These are phyloP conservation scores for Fraxinus excelsior DNA, from an alignment of 257 asterid species.

Conservation along the genomic window DNA sequence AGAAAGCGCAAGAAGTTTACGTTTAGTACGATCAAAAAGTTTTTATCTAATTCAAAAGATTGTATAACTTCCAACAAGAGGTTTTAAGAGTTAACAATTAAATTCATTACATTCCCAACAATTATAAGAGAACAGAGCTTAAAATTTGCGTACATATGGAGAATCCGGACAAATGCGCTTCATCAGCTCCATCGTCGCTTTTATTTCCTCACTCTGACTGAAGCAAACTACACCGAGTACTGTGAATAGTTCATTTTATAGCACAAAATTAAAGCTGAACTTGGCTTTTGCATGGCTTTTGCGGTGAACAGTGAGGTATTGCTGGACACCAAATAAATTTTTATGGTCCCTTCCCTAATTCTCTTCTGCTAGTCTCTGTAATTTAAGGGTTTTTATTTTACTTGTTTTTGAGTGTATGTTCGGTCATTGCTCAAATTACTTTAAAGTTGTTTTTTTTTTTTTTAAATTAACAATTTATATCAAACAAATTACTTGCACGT, in stretches of 20 bases:
- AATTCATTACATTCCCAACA: neutral
- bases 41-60: neutral
- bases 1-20: neutral
- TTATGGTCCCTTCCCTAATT: neutral
- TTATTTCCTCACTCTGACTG: neutral
- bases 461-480: too few species aligned
- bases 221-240: neutral
- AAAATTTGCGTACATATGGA: constrained; percentile 42
- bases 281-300: neutral
- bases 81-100: neutral
- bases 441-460: too few species aligned
- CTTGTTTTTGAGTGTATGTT: too few species aligned
- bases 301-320: neutral
- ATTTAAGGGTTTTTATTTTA: too few species aligned
- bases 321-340: neutral
- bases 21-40: neutral
- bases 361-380: neutral
- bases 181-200: constrained; percentile 37
- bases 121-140: neutral
- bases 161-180: constrained; percentile 47
- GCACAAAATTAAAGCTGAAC: neutral
- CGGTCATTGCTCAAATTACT: too few species aligned
- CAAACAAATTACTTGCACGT: too few species aligned
- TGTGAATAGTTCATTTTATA: neutral
- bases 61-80: neutral